Evolutionary conservation across 2,329 filamentous ascomycete genomes (phyloP).

Genomic region (Samsoniella hepiali): DNA sequence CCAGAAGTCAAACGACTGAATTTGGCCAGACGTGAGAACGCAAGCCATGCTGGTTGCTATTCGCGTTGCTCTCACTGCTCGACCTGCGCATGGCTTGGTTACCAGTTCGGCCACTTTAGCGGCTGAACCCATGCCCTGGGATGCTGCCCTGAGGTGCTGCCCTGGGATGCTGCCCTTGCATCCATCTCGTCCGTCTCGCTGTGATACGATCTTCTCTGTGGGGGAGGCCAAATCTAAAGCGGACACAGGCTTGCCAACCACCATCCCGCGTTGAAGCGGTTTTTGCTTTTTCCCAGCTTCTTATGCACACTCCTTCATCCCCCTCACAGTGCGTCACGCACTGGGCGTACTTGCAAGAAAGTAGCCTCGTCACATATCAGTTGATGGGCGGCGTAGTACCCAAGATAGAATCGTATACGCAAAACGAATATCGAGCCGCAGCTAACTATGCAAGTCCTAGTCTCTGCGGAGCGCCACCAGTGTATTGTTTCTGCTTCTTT

Average conservation of each 20-base stretch:
- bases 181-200: background rate
- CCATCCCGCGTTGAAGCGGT: background rate
- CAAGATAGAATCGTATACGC: background rate
- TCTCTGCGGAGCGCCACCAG: background rate
- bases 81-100: background rate
- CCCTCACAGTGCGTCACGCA: background rate
- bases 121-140: background rate
- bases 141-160: background rate
- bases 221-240: background rate
- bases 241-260: background rate
- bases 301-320: background rate
- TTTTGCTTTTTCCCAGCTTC: background rate
- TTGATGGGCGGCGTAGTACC: background rate
- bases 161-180: background rate
- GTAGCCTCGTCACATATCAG: background rate
- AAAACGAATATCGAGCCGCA: background rate
- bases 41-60: background rate
- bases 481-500: too few relatives aligned
- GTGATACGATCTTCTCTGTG: background rate
- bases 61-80: background rate
- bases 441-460: background rate
- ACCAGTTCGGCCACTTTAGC: too few relatives aligned
- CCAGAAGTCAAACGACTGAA: background rate
- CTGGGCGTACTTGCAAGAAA: background rate
- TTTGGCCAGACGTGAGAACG: background rate